Evolutionary conservation across 164 flowering plant genomes (phyloP), one percentile per base, ranked within the genome.

Genomic region (Liriodendron chinense): DNA sequence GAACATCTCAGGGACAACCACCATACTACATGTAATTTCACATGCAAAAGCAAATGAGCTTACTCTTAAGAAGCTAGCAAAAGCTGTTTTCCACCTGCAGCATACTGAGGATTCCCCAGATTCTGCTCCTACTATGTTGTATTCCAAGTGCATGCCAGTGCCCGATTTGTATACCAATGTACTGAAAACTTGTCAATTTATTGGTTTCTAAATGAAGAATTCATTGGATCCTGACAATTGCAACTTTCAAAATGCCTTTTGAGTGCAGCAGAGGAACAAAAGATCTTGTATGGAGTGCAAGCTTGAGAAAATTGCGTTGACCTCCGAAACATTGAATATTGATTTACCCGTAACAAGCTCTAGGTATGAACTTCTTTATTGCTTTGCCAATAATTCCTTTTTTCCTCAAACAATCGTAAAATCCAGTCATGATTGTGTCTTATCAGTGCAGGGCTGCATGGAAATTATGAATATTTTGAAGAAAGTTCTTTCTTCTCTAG

Each of bases 61-160:
- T 70, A 78, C 76, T 56, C 82, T 87, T 24, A 81, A 78, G 75
- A 81, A 79, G 74, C 72, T 82, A 57, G 88, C 86, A 71, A 79
- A 79, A 73, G 79, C 86, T 21, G 78, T 75, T 22, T 82, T 85
- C 63, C 76, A 74, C 56, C 80, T 70, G 72, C 71, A 66, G 34
- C 74, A 64, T 34, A 47, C 72, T 61, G 79, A 80, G 47, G 72
- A 65, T 68, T 71, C 77, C 47, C 34, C 25, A 16, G 75, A 77
- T 77, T 71, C 66, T 65, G 69, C 70, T 49, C 26, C 67, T 20
- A 61, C 59, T 68, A 2, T 28, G 34, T 67, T 77, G 23, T 63
- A 63, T 62, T 73, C 73, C 14, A 72, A 24, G 48, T 75, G 76
- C 76, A 80, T 56, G 63, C 26, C 22, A 9, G 4, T 67, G 56